Percentiles rank a stretch among this genome's conserved stretches.
These are phyloP conservation scores for Craterostigma plantagineum DNA, from an alignment of 257 asterid genomes.

Conservation along the genomic window DNA sequence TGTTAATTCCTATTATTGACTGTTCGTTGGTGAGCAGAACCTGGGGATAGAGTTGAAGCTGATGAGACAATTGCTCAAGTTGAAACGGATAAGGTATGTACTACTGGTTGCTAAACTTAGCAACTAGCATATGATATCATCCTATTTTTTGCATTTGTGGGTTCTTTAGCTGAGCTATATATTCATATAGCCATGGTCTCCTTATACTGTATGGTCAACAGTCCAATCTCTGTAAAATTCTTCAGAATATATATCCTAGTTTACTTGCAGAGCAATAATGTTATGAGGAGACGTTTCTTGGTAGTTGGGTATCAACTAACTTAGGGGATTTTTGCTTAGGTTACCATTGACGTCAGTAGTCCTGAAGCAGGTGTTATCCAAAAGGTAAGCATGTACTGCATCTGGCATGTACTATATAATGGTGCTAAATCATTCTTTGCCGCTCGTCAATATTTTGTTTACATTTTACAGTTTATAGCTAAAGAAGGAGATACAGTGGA, in stretches of 20 bases:
- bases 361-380: constrained; percentile 97
- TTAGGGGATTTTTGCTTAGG: constrained; percentile 19
- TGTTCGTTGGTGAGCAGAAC: constrained; percentile 31
- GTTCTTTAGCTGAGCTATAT: no score
- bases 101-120: constrained; percentile 3
- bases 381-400: constrained; percentile 29
- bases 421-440: constrained; percentile 5
- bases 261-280: background rate
- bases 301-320: constrained; percentile 4
- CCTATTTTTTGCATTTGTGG: background rate
- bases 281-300: no score
- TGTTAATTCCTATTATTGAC: constrained; percentile 3
- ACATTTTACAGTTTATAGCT: constrained; percentile 41
- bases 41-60: constrained; percentile 74
- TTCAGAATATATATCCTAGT: no score
- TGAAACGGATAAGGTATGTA: constrained; percentile 93
- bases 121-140: no score
- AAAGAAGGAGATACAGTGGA: constrained; percentile 95
- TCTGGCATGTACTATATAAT: constrained; percentile 4
- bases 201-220: no score
- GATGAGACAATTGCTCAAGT: constrained; percentile 95
- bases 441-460: constrained; percentile 5
- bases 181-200: no score
- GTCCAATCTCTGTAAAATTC: no score
- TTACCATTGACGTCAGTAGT: constrained; percentile 94